These are phyloP conservation scores for Phytophthora pseudosyringae DNA, from an alignment of 352 stramenopile genomes.

Conservation along the genomic window DNA sequence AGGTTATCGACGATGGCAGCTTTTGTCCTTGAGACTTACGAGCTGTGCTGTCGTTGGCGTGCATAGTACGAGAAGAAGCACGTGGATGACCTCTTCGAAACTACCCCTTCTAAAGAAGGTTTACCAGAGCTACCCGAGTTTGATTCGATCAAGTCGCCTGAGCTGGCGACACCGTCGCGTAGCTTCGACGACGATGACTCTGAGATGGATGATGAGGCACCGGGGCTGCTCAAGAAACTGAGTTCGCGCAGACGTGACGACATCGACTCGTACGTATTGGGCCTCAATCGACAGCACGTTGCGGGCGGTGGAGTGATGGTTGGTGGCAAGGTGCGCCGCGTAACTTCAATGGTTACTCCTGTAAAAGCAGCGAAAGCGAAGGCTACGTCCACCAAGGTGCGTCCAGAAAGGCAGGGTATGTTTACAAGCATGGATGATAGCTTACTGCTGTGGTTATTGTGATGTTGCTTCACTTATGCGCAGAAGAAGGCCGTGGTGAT, in stretches of 20 bases:
- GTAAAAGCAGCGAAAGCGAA: slow-evolving; percentile 23
- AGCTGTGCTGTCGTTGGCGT: neutral
- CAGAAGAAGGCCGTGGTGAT: slow-evolving; percentile 57
- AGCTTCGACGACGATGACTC: slow-evolving; percentile 56
- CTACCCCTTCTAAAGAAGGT: slow-evolving; percentile 54
- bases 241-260: slow-evolving; percentile 66
- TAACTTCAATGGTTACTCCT: slow-evolving; percentile 26
- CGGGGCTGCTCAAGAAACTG: slow-evolving; percentile 59
- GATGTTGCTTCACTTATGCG: slow-evolving; percentile 2
- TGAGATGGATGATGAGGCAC: slow-evolving; percentile 47
- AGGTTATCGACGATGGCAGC: neutral
- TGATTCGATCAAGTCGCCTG: slow-evolving; percentile 60
- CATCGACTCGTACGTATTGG: slow-evolving; percentile 80
- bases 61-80: slow-evolving; percentile 76
- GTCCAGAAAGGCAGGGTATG: neutral
- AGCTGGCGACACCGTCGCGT: slow-evolving; percentile 30
- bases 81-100: slow-evolving; percentile 70
- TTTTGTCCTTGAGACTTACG: neutral
- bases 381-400: slow-evolving; percentile 47
- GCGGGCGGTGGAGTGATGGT: slow-evolving; percentile 43
- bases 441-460: neutral
- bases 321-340: slow-evolving; percentile 41
- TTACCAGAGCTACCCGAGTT: slow-evolving; percentile 48
- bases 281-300: slow-evolving; percentile 62
- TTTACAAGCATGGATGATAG: neutral